Evolutionary conservation across 805 yeast species (phyloP).

Genomic region (Cyberlindnera meyerae): DNA sequence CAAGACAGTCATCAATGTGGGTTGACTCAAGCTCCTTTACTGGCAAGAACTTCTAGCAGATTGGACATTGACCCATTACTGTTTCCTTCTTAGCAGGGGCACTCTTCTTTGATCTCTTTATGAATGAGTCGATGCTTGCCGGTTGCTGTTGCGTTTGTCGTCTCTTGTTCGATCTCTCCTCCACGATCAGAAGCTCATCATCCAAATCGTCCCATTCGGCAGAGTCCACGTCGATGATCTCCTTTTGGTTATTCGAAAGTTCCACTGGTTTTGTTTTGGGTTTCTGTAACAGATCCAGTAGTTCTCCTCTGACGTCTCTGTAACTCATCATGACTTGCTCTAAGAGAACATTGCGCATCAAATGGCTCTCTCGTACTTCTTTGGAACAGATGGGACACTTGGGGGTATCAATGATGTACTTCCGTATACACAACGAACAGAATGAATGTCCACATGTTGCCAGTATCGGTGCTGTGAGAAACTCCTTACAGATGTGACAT

Average conservation of each 20-base stretch:
- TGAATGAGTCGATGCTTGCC: slow-evolving; percentile 13
- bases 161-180: slow-evolving; percentile 22
- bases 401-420: slow-evolving; percentile 52
- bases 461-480: slow-evolving; percentile 70
- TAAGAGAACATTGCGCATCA: slow-evolving; percentile 61
- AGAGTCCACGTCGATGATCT: too few relatives aligned
- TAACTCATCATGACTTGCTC: slow-evolving; percentile 65
- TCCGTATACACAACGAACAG: slow-evolving; percentile 82
- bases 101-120: slow-evolving; percentile 13
- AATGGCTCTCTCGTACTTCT: slow-evolving; percentile 63
- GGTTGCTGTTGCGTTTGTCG: too few relatives aligned
- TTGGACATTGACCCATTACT: slow-evolving; percentile 54
- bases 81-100: neutral
- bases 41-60: slow-evolving; percentile 51
- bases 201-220: slow-evolving; percentile 17
- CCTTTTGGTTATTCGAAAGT: too few relatives aligned
- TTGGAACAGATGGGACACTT: slow-evolving; percentile 76
- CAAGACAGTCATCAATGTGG: slow-evolving; percentile 58
- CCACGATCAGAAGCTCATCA: slow-evolving; percentile 27
- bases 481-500: slow-evolving; percentile 87
- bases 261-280: too few relatives aligned
- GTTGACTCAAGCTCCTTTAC: slow-evolving; percentile 45
- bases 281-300: slow-evolving; percentile 29
- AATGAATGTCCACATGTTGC: slow-evolving; percentile 87
- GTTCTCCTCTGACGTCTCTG: slow-evolving; percentile 34